A percentile compares a stretch with the other conserved stretches of the same genome.
These are phyloP conservation scores for Phytophthora pinifolia DNA, from an alignment of 352 stramenopile genomes.

Conservation along the genomic window DNA sequence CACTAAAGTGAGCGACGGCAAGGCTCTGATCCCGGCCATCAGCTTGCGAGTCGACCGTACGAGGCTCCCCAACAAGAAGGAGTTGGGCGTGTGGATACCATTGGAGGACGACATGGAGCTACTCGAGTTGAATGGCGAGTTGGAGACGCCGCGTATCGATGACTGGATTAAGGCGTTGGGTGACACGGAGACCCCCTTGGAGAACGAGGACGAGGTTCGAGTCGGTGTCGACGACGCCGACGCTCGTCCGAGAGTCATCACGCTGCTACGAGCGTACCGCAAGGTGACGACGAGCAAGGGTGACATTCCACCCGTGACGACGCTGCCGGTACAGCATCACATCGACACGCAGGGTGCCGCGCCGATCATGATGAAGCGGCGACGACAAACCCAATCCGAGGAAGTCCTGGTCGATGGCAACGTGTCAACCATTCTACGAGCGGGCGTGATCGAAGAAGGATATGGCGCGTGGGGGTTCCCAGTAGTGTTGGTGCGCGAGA, in stretches of 20 bases:
- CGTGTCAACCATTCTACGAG: conserved; percentile 10
- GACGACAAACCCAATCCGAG: conserved; percentile 4
- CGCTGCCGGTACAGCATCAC: conserved; percentile 11
- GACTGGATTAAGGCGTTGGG: neutral
- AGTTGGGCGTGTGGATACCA: conserved; percentile 18
- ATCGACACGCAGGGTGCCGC: conserved; percentile 16
- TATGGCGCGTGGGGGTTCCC: conserved; percentile 21
- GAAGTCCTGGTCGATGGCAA: conserved; percentile 12
- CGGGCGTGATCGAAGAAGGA: conserved; percentile 18
- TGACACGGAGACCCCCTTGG: neutral
- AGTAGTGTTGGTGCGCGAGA: conserved; percentile 22
- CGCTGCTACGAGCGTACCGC: conserved; percentile 10
- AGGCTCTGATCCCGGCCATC: conserved; percentile 7
- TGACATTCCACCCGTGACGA: conserved; percentile 11
- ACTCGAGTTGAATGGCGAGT: conserved; percentile 1
- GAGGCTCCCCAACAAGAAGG: conserved; percentile 7
- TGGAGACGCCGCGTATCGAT: neutral
- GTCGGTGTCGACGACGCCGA: conserved; percentile 1
- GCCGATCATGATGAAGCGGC: conserved; percentile 14
- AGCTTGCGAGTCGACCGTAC: conserved; percentile 5
- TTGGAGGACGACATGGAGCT: conserved; percentile 9
- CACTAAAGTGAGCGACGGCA: no score
- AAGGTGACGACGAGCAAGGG: neutral
- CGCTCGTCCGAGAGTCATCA: neutral
- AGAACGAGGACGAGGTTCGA: conserved; percentile 1